phyloP scores from a whole-genome alignment of 1,284 basidiomycete species.

The Heterobasidion irregulare region DNA sequence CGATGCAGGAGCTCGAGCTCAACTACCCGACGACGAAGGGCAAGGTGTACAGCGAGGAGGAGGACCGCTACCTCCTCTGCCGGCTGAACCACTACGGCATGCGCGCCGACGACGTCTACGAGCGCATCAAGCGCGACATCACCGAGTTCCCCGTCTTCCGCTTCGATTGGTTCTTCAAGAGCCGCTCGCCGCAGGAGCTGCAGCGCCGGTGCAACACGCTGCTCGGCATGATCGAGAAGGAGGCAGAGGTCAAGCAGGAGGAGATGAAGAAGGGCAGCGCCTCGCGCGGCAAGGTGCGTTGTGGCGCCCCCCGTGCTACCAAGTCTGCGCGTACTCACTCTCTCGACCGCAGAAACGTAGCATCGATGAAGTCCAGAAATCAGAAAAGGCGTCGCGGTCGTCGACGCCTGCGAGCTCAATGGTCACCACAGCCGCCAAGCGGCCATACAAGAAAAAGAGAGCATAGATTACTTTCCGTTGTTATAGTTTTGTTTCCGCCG shows the following conservation, averaged over 20 bases:
- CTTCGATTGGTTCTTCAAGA: slow-evolving; percentile 99
- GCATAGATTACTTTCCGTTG: slow-evolving; percentile 18
- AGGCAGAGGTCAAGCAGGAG: slow-evolving; percentile 57
- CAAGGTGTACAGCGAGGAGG: slow-evolving; percentile 94
- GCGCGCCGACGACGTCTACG: slow-evolving; percentile 88
- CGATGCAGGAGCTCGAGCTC: slow-evolving; percentile 93
- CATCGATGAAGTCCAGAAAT: slow-evolving; percentile 55
- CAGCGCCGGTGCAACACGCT: slow-evolving; percentile 87
- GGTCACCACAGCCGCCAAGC: slow-evolving; percentile 32
- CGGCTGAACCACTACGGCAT: slow-evolving; percentile 91
- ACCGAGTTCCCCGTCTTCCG: slow-evolving; percentile 94
- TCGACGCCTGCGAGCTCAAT: slow-evolving; percentile 42
- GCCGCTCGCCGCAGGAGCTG: slow-evolving; percentile 86
- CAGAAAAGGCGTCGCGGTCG: slow-evolving; percentile 45
- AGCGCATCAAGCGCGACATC: slow-evolving; percentile 94
- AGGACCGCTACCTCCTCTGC: slow-evolving; percentile 93
- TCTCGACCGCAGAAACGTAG: slow-evolving; percentile 44
- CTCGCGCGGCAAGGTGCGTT: slow-evolving; percentile 41
- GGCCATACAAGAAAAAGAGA: slow-evolving; percentile 47
- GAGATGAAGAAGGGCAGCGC: slow-evolving; percentile 43
- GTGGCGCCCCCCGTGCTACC: background rate
- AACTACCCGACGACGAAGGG: slow-evolving; percentile 94
- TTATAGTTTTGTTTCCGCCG: too few relatives aligned
- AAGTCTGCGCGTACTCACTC: slow-evolving; percentile 3
- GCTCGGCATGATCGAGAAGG: slow-evolving; percentile 88